Percentiles rank a stretch among this genome's conserved stretches.
Evolutionary conservation across 768 basidiomycete genomes (phyloP).

Genomic region (Termitomyces sp.): DNA sequence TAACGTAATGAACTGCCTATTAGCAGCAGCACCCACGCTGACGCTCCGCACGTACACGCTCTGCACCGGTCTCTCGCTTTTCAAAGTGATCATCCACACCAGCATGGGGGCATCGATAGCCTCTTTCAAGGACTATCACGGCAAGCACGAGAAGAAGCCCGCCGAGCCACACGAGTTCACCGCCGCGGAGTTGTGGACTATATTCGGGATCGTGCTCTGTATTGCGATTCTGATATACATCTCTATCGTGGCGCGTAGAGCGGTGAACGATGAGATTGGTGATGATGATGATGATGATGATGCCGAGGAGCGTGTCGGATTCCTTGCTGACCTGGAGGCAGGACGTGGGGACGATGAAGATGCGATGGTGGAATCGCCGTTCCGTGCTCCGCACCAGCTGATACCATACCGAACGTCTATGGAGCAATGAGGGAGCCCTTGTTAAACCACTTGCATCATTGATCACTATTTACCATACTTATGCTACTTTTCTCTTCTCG

Average conservation of each 20-base stretch:
- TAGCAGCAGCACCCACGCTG: slow-evolving; percentile 82
- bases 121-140: slow-evolving; percentile 70
- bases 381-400: slow-evolving; percentile 25
- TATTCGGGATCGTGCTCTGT: slow-evolving; percentile 65
- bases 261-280: slow-evolving; percentile 46
- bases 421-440: too few species aligned
- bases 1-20: slow-evolving; percentile 93
- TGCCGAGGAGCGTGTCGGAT: slow-evolving; percentile 49
- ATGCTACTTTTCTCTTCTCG: slow-evolving; percentile 4
- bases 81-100: slow-evolving; percentile 91
- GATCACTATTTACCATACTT: slow-evolving; percentile 8
- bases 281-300: slow-evolving; percentile 23
- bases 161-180: slow-evolving; percentile 40
- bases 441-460: too few species aligned
- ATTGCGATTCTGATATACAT: slow-evolving; percentile 76
- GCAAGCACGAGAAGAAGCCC: slow-evolving; percentile 24
- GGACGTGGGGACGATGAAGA: slow-evolving; percentile 19
- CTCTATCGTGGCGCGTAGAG: slow-evolving; percentile 69
- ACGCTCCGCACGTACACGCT: slow-evolving; percentile 72
- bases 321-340: slow-evolving; percentile 39
- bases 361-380: slow-evolving; percentile 46
- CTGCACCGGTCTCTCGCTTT: slow-evolving; percentile 77
- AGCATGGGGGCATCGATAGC: slow-evolving; percentile 81
- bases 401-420: slow-evolving; percentile 20
- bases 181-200: slow-evolving; percentile 57